Evolutionary conservation across 805 yeast genomes (phyloP), one percentile per base, ranked within the genome.

Genomic region (Ogataea paraovalis): DNA sequence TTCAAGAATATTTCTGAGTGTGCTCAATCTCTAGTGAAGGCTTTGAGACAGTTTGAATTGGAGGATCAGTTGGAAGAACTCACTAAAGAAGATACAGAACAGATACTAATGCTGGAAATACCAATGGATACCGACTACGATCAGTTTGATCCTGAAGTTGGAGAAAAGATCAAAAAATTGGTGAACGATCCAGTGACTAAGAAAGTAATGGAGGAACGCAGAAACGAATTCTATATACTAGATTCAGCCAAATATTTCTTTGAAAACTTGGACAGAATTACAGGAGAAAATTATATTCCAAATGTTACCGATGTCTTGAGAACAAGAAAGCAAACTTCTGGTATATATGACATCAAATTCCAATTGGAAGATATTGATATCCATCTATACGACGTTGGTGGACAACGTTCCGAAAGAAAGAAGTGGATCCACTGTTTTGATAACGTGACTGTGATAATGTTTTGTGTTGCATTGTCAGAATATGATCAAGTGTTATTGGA

Each of bases 341-440:
- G 97, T 67, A 87, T 91, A 20, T 87, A 83, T 58, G 97, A 90
- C 63, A 82, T 88, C 49, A 74, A 78, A 48, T 87, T 91, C 59
- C 82, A 81, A 50, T 76, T 90, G 79, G 89, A 86, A 40, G 82
- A 80, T 23, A 63, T 83, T 37, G 75, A 76, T 56, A 69, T 84
- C 43, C 87, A 82, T 57, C 72, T 85, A 57, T 82, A 73, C 60
- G 97, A 91, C 65, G 97, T 91, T 42, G 97, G 97, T 53, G 97
- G 97, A 1, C 99, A 94, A 67, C 75, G 99, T 58, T 82, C 95
- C 3, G 99, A 94, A 70, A 82, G 99, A 45, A 87, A 87, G 61
- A 92, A 94, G 67, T 94, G 99, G 99, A 90, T 94, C 52, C 95
- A 94, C 67, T 88, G 96, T 62, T 94, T 94, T 59, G 96, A 90